Evolutionary conservation across 2,329 filamentous ascomycete genomes (phyloP).

Genomic region (Fusarium setosum): DNA sequence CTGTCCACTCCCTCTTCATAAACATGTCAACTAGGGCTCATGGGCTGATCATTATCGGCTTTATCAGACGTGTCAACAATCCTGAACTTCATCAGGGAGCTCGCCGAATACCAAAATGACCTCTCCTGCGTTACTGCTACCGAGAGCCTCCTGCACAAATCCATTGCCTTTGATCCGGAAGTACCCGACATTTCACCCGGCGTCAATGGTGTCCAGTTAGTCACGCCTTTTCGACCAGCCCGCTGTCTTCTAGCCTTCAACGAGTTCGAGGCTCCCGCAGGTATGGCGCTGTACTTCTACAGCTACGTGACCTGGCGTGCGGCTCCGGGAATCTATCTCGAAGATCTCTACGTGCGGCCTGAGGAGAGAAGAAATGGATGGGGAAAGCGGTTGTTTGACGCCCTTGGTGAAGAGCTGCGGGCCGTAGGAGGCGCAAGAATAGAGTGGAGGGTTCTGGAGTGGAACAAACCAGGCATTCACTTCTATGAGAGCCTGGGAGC

Average conservation of each 20-base stretch:
- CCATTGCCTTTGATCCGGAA: not conserved
- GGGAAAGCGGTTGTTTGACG: not conserved
- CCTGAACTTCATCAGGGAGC: not conserved
- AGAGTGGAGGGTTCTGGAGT: not conserved
- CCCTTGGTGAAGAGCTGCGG: not conserved
- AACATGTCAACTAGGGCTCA: too few species aligned
- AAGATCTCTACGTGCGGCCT: slow-evolving; percentile 1
- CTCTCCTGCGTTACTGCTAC: not conserved
- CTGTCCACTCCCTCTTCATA: too few species aligned
- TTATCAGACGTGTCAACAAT: not conserved
- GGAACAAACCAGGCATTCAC: not conserved
- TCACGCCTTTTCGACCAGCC: not conserved
- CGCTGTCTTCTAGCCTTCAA: not conserved
- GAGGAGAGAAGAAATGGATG: not conserved
- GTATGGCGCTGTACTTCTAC: slow-evolving; percentile 6
- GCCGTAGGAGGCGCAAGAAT: not conserved
- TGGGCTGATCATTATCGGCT: not conserved
- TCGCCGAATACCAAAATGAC: not conserved
- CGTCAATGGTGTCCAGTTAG: not conserved
- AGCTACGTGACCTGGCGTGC: slow-evolving; percentile 6
- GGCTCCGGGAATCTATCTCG: not conserved
- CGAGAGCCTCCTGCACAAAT: not conserved
- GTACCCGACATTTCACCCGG: not conserved
- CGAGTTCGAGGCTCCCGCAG: not conserved
- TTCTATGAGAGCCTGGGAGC: not conserved